These are phyloP conservation scores for Murraya koenigii DNA, from an alignment of 345 rosid species.

Conservation along the genomic window DNA sequence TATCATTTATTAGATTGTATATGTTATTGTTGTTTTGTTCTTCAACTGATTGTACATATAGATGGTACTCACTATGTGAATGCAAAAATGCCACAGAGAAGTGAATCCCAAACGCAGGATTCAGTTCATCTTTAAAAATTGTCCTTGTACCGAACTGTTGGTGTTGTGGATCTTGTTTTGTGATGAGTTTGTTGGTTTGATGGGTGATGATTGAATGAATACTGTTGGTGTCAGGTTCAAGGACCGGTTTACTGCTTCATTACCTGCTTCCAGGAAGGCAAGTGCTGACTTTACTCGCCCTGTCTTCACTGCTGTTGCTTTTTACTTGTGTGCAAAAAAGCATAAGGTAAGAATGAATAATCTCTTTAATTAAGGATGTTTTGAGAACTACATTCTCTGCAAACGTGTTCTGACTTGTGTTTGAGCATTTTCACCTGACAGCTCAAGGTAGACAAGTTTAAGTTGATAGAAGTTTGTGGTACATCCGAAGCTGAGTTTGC, in stretches of 20 bases:
- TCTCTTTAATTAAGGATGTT: neutral
- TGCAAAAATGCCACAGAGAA: slow-evolving; percentile 36
- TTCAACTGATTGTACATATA: neutral
- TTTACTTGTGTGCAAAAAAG: slow-evolving; percentile 78
- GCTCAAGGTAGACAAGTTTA: slow-evolving; percentile 83
- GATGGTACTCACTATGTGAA: slow-evolving; percentile 29
- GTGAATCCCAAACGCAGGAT: neutral
- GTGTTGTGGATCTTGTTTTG: neutral
- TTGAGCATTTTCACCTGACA: slow-evolving; percentile 27
- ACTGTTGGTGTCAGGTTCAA: slow-evolving; percentile 47
- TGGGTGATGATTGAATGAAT: slow-evolving; percentile 6
- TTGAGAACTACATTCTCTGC: neutral
- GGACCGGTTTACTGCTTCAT: slow-evolving; percentile 72
- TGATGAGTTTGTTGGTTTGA: slow-evolving; percentile 4
- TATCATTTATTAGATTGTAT: neutral
- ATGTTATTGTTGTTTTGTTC: neutral
- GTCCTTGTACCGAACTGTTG: neutral
- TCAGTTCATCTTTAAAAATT: no score
- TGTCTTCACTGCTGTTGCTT: slow-evolving; percentile 85
- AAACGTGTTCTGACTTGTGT: neutral
- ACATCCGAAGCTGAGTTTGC: slow-evolving; percentile 84
- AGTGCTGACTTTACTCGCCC: slow-evolving; percentile 79
- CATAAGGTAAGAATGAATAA: slow-evolving; percentile 46
- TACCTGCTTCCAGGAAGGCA: slow-evolving; percentile 67
- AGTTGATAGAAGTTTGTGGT: slow-evolving; percentile 88